Evolutionary conservation across 805 yeast species (phyloP).

Genomic region (Lipomyces lipofer): DNA sequence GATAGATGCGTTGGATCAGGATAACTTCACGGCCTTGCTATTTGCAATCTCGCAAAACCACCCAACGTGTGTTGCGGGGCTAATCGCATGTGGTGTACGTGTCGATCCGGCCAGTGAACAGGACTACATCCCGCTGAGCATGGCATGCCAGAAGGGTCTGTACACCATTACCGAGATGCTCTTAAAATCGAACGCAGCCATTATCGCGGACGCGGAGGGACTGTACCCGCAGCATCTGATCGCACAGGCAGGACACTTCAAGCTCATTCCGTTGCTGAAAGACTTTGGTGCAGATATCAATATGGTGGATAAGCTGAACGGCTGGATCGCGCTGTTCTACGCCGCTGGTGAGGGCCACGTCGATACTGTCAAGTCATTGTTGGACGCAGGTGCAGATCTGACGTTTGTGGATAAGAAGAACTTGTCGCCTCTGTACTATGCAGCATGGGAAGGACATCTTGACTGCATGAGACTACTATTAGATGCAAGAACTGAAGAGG

Average conservation of each 20-base stretch:
- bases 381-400: constrained; percentile 71
- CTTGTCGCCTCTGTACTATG: constrained; percentile 77
- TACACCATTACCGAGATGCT: constrained; percentile 65
- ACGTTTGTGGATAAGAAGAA: constrained; percentile 75
- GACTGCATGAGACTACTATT: constrained; percentile 72
- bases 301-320: constrained; percentile 77
- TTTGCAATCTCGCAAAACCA: constrained; percentile 73
- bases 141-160: constrained; percentile 86
- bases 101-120: constrained; percentile 43
- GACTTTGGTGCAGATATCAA: constrained; percentile 66
- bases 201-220: constrained; percentile 76
- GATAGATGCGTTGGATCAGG: constrained; percentile 43
- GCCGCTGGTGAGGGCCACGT: constrained; percentile 84
- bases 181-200: constrained; percentile 45
- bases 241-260: constrained; percentile 76
- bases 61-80: constrained; percentile 52
- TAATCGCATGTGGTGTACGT: constrained; percentile 51
- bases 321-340: constrained; percentile 93
- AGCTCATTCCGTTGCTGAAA: constrained; percentile 62
- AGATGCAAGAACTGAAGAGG: constrained; percentile 36
- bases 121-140: constrained; percentile 62
- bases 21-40: constrained; percentile 70
- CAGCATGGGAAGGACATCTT: constrained; percentile 92
- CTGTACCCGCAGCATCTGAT: constrained; percentile 83
- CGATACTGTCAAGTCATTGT: constrained; percentile 65